These are phyloP conservation scores for Nannochloris sp. DNA, from an alignment of 139 green algal genomes.

Conservation along the genomic window DNA sequence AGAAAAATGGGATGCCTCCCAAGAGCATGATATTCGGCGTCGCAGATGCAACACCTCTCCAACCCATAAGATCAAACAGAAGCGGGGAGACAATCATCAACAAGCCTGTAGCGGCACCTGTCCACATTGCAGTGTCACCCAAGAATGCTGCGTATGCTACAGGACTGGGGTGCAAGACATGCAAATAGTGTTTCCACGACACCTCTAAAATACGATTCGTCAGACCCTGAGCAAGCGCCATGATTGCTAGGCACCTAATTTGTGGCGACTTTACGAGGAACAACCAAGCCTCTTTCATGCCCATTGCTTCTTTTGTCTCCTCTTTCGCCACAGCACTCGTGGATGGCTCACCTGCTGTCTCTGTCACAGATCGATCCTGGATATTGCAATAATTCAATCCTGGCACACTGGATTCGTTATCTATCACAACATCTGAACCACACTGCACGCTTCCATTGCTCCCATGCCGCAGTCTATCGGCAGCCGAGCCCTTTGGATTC, in stretches of 20 bases:
- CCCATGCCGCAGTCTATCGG: conserved; percentile 1
- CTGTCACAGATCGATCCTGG: neutral
- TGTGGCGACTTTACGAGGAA: conserved; percentile 55
- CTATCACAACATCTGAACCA: neutral
- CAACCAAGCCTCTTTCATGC: conserved; percentile 31
- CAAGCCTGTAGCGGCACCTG: conserved; percentile 62
- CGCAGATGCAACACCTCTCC: conserved; percentile 61
- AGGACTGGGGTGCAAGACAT: conserved; percentile 69
- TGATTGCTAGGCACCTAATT: conserved; percentile 82
- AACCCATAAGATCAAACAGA: conserved; percentile 72
- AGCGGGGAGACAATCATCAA: conserved; percentile 75
- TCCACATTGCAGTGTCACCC: conserved; percentile 80
- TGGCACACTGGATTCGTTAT: conserved; percentile 16
- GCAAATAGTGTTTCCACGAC: conserved; percentile 86
- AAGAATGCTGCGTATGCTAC: conserved; percentile 69
- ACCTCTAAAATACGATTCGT: conserved; percentile 85
- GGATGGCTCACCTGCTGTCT: neutral
- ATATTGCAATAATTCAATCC: conserved; percentile 30
- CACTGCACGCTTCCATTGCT: neutral
- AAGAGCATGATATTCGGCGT: conserved; percentile 60
- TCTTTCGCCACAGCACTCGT: neutral
- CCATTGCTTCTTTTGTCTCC: conserved; percentile 11
- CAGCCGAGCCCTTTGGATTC: conserved; percentile 23
- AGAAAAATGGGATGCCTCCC: conserved; percentile 65
- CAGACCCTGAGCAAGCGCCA: conserved; percentile 80